phyloP scores from a whole-genome alignment of 1,139 yeast genomes.

The Zygosaccharomyces sapae region DNA sequence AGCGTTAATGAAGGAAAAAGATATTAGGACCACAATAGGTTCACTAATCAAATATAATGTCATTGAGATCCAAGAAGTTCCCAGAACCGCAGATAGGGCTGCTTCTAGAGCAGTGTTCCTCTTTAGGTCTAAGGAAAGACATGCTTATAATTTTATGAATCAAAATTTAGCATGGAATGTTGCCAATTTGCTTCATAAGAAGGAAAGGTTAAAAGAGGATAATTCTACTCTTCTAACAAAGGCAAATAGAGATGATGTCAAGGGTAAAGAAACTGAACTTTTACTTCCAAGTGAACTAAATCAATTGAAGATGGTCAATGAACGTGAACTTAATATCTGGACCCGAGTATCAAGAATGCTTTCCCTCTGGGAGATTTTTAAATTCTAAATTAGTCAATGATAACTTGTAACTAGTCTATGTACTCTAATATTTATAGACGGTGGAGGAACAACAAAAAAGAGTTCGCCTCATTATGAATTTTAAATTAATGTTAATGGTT shows the following conservation, averaged over 20 bases:
- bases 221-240: slow-evolving; percentile 70
- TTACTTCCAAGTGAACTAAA: slow-evolving; percentile 70
- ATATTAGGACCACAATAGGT: slow-evolving; percentile 63
- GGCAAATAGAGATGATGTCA: slow-evolving; percentile 84
- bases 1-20: slow-evolving; percentile 71
- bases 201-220: slow-evolving; percentile 55
- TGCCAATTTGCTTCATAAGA: slow-evolving; percentile 56
- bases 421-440: slow-evolving; percentile 3
- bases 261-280: slow-evolving; percentile 72
- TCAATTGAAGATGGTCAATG: slow-evolving; percentile 60
- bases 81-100: slow-evolving; percentile 86
- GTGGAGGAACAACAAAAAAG: background rate
- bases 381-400: slow-evolving; percentile 24
- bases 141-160: slow-evolving; percentile 47
- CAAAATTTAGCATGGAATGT: slow-evolving; percentile 63
- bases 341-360: slow-evolving; percentile 55
- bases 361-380: slow-evolving; percentile 50
- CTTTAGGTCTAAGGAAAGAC: slow-evolving; percentile 63
- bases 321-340: slow-evolving; percentile 50
- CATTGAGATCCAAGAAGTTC: slow-evolving; percentile 82
- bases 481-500: background rate
- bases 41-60: slow-evolving; percentile 54
- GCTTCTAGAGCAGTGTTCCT: slow-evolving; percentile 84
- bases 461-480: background rate
- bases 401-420: background rate